phyloP scores from a whole-genome alignment of 441 rosid genomes.

The Adansonia madagascariensis region DNA sequence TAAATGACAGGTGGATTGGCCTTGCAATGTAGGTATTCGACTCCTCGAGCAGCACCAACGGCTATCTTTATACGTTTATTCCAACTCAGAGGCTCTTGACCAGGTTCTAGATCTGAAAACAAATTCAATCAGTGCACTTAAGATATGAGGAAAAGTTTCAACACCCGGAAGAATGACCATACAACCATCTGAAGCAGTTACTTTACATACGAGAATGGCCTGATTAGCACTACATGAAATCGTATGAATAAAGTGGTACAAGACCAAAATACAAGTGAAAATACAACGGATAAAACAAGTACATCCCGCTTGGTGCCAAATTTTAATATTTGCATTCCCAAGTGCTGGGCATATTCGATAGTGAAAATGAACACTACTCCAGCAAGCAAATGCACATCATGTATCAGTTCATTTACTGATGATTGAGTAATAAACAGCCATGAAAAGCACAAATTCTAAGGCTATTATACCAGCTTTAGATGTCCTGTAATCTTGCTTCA shows the following conservation, averaged over 20 bases:
- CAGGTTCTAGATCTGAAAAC: constrained; percentile 57
- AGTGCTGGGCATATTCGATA: background rate
- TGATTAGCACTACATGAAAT: background rate
- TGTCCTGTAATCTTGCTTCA: background rate
- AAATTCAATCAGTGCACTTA: background rate
- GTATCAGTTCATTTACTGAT: background rate
- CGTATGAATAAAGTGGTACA: background rate
- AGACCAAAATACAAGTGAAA: background rate
- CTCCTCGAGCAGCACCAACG: constrained; percentile 67
- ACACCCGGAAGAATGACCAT: background rate
- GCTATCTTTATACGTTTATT: constrained; percentile 67
- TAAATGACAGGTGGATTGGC: constrained; percentile 75
- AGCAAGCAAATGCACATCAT: background rate
- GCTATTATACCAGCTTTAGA: constrained; percentile 5
- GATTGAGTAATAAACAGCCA: background rate
- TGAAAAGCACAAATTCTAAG: constrained; percentile 16
- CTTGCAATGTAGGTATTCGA: constrained; percentile 72
- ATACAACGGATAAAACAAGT: constrained; percentile 1
- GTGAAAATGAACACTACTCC: background rate
- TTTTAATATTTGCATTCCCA: background rate
- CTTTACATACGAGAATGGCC: background rate
- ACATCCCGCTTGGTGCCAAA: background rate
- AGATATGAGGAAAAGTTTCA: background rate
- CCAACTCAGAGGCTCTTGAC: constrained; percentile 55
- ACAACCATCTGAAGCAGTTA: background rate